Evolutionary conservation across 1,139 yeast species (phyloP).

Genomic region (Pichia inconspicua): DNA sequence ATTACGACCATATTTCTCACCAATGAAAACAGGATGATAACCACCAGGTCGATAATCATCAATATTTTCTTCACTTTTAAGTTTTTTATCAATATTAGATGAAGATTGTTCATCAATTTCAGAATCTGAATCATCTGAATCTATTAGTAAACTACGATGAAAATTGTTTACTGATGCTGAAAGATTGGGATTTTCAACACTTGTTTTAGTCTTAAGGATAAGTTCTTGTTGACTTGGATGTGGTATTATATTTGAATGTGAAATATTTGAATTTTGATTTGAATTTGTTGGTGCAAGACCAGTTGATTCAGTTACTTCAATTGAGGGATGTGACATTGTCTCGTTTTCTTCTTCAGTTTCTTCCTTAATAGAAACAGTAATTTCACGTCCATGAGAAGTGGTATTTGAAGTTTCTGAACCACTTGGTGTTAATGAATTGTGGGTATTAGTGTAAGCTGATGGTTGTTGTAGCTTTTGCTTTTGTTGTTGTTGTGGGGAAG

Average conservation of each 20-base stretch:
- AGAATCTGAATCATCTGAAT: slow-evolving; percentile 13
- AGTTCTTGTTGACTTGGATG: background rate
- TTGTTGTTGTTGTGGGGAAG: slow-evolving; percentile 6
- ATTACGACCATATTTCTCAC: slow-evolving; percentile 55
- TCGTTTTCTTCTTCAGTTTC: background rate
- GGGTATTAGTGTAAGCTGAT: too few species aligned
- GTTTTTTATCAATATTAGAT: slow-evolving; percentile 6
- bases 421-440: background rate
- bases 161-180: background rate
- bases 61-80: slow-evolving; percentile 48
- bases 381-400: background rate
- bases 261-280: background rate
- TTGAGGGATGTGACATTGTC: background rate
- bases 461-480: background rate
- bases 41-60: slow-evolving; percentile 70
- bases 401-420: background rate
- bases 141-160: background rate
- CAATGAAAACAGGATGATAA: slow-evolving; percentile 69
- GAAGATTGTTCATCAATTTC: slow-evolving; percentile 13
- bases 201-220: background rate
- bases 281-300: background rate
- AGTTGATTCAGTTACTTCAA: background rate
- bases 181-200: background rate
- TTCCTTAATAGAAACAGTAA: background rate
- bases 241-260: background rate